phyloP scores from a whole-genome alignment of 306 rosid genomes.

The Rosa rugosa region DNA sequence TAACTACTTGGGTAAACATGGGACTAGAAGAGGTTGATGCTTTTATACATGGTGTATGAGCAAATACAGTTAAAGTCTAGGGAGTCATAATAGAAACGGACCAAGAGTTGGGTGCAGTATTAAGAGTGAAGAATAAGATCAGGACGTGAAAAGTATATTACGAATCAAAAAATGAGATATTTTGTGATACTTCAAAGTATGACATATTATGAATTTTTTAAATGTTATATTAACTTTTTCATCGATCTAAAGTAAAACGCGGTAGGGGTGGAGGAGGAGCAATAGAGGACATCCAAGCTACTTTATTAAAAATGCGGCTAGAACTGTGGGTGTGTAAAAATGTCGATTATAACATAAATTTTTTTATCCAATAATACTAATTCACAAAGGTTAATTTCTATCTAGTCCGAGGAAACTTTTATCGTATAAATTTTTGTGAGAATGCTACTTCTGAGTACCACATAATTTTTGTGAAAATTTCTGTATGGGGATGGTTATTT shows the following conservation, averaged over 20 bases:
- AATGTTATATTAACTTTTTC: too few species aligned
- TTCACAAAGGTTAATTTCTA: not conserved
- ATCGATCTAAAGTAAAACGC: too few species aligned
- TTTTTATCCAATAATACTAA: not conserved
- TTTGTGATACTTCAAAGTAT: too few species aligned
- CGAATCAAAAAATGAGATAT: too few species aligned
- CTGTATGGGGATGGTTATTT: not conserved
- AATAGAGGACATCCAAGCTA: too few species aligned
- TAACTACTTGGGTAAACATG: not conserved
- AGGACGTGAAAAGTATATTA: not conserved
- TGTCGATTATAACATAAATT: not conserved
- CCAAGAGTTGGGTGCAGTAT: too few species aligned
- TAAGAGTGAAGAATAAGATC: too few species aligned
- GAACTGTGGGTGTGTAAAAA: too few species aligned
- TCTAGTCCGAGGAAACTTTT: not conserved
- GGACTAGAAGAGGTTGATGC: not conserved
- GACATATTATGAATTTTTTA: too few species aligned
- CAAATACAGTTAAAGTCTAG: not conserved
- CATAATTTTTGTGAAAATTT: not conserved
- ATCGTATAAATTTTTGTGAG: too few species aligned
- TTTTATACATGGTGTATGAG: not conserved
- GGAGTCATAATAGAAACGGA: not conserved
- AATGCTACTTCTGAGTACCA: not conserved
- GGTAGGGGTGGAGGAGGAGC: too few species aligned
- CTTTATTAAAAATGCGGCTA: too few species aligned